Evolutionary conservation across 2,329 filamentous ascomycete species (phyloP).

Genomic region (Drechslerella coelobrocha): DNA sequence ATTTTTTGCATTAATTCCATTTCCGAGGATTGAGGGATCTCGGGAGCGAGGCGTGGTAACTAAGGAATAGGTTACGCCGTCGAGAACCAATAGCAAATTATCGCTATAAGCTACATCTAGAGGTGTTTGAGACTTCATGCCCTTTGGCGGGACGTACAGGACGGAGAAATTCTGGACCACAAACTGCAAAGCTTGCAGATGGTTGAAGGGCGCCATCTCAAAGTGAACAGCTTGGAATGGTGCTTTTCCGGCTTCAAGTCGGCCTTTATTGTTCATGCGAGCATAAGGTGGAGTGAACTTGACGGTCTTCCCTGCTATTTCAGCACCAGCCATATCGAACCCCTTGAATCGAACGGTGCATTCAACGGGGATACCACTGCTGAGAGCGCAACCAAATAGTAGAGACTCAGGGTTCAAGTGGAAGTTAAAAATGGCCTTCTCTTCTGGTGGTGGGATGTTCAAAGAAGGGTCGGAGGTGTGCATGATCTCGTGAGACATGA

Average conservation of each 20-base stretch:
- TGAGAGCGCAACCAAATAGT: slow-evolving; percentile 31
- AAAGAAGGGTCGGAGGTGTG: slow-evolving; percentile 19
- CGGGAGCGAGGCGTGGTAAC: background rate
- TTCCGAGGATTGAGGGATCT: background rate
- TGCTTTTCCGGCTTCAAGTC: slow-evolving; percentile 39
- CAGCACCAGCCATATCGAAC: background rate
- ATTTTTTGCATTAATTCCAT: no score
- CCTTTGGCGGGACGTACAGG: background rate
- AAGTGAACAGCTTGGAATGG: slow-evolving; percentile 14
- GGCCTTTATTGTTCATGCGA: slow-evolving; percentile 21
- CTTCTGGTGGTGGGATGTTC: no score
- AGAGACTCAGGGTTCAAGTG: slow-evolving; percentile 24
- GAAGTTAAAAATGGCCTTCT: no score
- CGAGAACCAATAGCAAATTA: slow-evolving; percentile 18
- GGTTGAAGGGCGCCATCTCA: background rate
- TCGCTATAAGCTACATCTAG: slow-evolving; percentile 20
- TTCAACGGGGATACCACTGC: slow-evolving; percentile 41
- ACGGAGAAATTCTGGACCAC: slow-evolving; percentile 20
- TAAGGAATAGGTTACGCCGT: slow-evolving; percentile 19
- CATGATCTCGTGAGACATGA: background rate
- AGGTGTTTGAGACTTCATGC: slow-evolving; percentile 9
- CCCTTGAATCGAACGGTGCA: slow-evolving; percentile 27
- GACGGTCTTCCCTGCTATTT: background rate
- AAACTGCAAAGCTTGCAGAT: slow-evolving; percentile 6
- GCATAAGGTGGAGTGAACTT: slow-evolving; percentile 32